Base-by-base conservation (phyloP, 2,329 filamentous ascomycete genomes). In the Sclerotinia borealis region DNA sequence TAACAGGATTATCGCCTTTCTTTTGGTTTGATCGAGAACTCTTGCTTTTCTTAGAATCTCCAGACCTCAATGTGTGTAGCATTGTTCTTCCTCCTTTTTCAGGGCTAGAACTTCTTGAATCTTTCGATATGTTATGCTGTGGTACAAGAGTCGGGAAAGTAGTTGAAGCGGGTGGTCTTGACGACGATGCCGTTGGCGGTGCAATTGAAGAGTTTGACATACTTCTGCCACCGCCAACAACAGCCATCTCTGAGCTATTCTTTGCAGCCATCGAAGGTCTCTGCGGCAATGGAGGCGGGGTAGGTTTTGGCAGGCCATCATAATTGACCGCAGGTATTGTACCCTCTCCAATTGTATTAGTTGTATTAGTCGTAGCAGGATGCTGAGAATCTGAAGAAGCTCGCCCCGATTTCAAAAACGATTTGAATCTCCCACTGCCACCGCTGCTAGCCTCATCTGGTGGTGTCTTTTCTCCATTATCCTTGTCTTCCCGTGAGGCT, bases 251-350 rank as follows among this genome's bases (percentile, higher is more conserved):
- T 0, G 81, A 83, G 59, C 81, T 83, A 72, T 78, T 79, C 75
- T 79, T 82, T 60, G 75, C 72, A 65, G 63, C 71, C 66, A 74
- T 78, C 71, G 52, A 76, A n/a, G 84, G 81, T 47, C 83, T 74
- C 31, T 85, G 83, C 29, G 90, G 80, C 55, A 82, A 77, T 15
- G 86, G 80, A 11, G 85, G 48, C 15, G 77, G 72, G 43, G 52
- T 43, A 15, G 89, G 89, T 63, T 87, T 85, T n/a, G 90, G 89
- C n/a, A 96, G 80, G 69, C 96, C 89, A 5, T 86, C 83, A 73
- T 96, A 96, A 65, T 83, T 87, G 55, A 93, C 84, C 9, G 90
- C 89, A 52, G 91, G 91, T 67, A 96, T 88, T 1, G 91, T 95
- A 15, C 91, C 90, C 67, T 88, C 83, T 47, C 91, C 92, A 71